phyloP scores from a whole-genome alignment of 805 yeast genomes.

The Limtongozyma cylindracea region DNA sequence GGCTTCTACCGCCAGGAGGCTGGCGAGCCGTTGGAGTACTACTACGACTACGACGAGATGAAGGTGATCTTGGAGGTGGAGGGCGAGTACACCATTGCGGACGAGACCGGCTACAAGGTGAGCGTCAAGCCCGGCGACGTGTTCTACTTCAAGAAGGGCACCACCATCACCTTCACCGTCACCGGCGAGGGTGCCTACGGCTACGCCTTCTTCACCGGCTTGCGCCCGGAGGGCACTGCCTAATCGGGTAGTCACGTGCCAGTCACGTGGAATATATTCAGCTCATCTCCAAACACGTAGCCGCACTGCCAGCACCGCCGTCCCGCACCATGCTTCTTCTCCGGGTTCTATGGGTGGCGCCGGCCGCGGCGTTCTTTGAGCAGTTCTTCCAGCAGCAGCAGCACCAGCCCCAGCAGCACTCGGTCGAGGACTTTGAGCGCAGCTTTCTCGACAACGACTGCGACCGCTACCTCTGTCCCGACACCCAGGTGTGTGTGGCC shows the following conservation, averaged over 20 bases:
- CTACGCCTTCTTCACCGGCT: conserved; percentile 33
- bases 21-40: conserved; percentile 46
- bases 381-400: no score
- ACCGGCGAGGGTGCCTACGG: conserved; percentile 49
- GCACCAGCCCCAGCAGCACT: no score
- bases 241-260: no score
- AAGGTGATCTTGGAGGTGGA: conserved; percentile 43
- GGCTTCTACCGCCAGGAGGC: conserved; percentile 49
- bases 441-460: conserved; percentile 22
- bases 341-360: no score
- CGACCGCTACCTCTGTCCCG: conserved; percentile 51
- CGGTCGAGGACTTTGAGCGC: conserved; percentile 14
- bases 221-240: conserved; percentile 16
- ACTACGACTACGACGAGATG: conserved; percentile 40
- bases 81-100: conserved; percentile 36
- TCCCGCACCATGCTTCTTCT: no score
- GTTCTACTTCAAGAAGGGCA: conserved; percentile 41
- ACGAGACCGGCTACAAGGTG: conserved; percentile 35
- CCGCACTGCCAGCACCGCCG: no score
- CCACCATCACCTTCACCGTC: conserved; percentile 32
- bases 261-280: no score
- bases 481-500: conserved; percentile 56
- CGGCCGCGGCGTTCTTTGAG: no score
- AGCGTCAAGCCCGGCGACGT: conserved; percentile 40
- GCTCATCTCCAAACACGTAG: no score